phyloP scores from a whole-genome alignment of 805 yeast species.

The Candida gorgasii region DNA sequence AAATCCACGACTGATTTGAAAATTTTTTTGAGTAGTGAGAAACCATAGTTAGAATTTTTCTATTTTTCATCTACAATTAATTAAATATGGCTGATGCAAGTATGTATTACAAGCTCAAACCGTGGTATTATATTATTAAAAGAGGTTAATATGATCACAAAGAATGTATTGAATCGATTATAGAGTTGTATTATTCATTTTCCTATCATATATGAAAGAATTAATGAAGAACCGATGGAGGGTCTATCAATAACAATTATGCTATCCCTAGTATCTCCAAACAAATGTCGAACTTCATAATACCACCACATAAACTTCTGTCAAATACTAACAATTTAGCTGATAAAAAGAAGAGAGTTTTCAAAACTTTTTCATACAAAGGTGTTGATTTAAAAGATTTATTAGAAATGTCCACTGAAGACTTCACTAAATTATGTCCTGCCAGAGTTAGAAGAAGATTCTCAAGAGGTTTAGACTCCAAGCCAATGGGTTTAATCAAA shows the following conservation, averaged over 20 bases:
- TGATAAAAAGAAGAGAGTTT: conserved; percentile 81
- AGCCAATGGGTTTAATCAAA: conserved; percentile 94
- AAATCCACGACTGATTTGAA: conserved; percentile 2
- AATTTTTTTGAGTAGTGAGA: conserved; percentile 6
- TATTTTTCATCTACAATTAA: conserved; percentile 6
- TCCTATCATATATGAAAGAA: too few species aligned
- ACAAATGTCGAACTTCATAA: neutral
- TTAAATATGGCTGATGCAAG: conserved; percentile 38
- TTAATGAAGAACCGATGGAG: too few species aligned
- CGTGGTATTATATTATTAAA: too few species aligned
- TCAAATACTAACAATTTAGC: conserved; percentile 23
- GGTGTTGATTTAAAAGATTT: conserved; percentile 97
- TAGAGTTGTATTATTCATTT: too few species aligned
- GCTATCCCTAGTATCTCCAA: too few species aligned
- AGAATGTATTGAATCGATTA: too few species aligned
- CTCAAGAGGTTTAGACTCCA: conserved; percentile 93
- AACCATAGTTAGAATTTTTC: conserved; percentile 6
- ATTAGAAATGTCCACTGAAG: conserved; percentile 92
- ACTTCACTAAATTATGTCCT: conserved; percentile 92
- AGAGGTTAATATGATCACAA: too few species aligned
- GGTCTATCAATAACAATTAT: too few species aligned
- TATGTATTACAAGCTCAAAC: conserved; percentile 22
- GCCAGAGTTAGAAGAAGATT: conserved; percentile 99
- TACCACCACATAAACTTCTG: too few species aligned
- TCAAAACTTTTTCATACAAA: conserved; percentile 97